phyloP scores from a whole-genome alignment of 148 eudicot genomes.

The Drosera capensis region DNA sequence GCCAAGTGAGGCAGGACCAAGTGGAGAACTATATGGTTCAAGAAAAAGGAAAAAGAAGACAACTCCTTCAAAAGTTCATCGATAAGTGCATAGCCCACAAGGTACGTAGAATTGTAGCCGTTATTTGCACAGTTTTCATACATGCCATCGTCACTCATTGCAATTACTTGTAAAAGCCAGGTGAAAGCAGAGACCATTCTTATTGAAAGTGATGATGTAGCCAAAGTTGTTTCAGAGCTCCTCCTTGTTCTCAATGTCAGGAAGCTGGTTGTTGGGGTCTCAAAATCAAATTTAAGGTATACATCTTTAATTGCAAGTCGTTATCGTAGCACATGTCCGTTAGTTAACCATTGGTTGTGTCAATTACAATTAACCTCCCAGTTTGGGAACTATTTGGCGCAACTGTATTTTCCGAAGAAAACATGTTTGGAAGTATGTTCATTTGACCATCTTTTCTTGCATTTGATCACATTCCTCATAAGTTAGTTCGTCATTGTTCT shows the following conservation, averaged over 20 bases:
- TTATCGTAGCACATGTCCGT: no score
- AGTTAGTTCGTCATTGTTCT: background rate
- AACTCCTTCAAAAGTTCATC: slow-evolving; percentile 41
- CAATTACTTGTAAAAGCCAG: slow-evolving; percentile 12
- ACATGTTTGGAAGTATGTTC: background rate
- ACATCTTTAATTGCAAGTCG: no score
- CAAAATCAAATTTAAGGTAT: slow-evolving; percentile 54
- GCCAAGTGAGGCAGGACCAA: slow-evolving; percentile 52
- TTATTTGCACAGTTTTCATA: background rate
- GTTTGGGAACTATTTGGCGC: no score
- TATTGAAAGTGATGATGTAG: slow-evolving; percentile 56
- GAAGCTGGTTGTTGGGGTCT: slow-evolving; percentile 47
- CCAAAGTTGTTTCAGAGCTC: slow-evolving; percentile 59
- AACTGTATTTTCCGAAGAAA: no score
- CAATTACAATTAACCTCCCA: no score
- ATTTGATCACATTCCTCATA: background rate
- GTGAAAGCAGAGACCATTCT: slow-evolving; percentile 81
- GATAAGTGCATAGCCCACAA: slow-evolving; percentile 33
- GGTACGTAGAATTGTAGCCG: slow-evolving; percentile 14
- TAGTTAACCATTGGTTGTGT: no score
- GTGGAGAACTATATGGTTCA: slow-evolving; percentile 32
- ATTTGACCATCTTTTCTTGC: background rate
- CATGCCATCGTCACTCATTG: background rate
- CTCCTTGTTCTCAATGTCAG: slow-evolving; percentile 56
- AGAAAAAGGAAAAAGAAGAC: slow-evolving; percentile 48